These are phyloP conservation scores for Chrysosporium keratinophilum DNA, from an alignment of 2,329 filamentous ascomycete species.

Conservation along the genomic window DNA sequence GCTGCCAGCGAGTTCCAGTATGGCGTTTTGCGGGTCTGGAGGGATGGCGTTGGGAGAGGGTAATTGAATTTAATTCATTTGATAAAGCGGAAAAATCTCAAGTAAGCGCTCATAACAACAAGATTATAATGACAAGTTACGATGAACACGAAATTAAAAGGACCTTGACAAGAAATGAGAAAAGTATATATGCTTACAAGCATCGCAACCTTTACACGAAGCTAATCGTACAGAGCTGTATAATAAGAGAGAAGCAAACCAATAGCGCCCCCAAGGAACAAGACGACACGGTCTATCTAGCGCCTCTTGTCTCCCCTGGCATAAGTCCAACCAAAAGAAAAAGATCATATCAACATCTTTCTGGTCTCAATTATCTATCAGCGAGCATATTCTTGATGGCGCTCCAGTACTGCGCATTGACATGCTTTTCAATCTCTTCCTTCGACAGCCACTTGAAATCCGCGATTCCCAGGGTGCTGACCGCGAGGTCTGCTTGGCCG, in stretches of 20 bases:
- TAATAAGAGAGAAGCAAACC: not conserved
- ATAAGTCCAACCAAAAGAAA: not conserved
- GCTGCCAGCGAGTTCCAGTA: not conserved
- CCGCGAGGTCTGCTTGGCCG: constrained; percentile 63
- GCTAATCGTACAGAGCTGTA: constrained; percentile 2
- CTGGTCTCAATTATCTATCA: constrained; percentile 48
- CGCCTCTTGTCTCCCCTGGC: not conserved
- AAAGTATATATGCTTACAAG: constrained; percentile 1
- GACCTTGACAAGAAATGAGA: not conserved
- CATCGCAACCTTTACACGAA: not conserved
- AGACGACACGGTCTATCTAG: not conserved
- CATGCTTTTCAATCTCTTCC: constrained; percentile 65
- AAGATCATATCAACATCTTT: not conserved
- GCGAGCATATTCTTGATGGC: constrained; percentile 74
- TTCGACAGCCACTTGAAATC: constrained; percentile 91
- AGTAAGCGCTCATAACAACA: too few relatives aligned
- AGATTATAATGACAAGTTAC: not conserved
- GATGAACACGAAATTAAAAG: not conserved
- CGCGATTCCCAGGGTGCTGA: constrained; percentile 59
- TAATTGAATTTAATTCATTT: not conserved
- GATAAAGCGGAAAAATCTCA: too few relatives aligned
- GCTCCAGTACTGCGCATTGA: constrained; percentile 60
- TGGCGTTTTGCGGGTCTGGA: not conserved
- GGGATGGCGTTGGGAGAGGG: not conserved
- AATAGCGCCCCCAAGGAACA: not conserved